A percentile compares a stretch with the other conserved stretches of the same genome.
phyloP scores from a whole-genome alignment of 495 filamentous ascomycete species.

The Cairneyella variabilis region DNA sequence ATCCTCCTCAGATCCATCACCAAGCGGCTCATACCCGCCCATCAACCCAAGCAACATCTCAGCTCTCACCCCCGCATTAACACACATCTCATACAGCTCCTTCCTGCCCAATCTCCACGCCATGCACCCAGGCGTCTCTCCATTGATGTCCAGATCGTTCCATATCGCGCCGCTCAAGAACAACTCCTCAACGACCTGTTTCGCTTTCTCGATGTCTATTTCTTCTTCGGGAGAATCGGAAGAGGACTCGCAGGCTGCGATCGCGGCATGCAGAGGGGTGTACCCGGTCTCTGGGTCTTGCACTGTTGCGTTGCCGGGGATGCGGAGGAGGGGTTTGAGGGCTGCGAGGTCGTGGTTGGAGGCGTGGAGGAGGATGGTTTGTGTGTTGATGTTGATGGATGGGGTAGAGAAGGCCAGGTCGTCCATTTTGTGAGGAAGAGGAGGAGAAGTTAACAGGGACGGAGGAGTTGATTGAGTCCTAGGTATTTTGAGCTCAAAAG shows the following conservation, averaged over 20 bases:
- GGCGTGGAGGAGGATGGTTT: slow-evolving; percentile 70
- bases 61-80: slow-evolving; percentile 87
- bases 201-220: slow-evolving; percentile 50
- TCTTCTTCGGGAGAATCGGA: slow-evolving; percentile 23
- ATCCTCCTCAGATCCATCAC: slow-evolving; percentile 58
- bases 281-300: slow-evolving; percentile 83
- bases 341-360: slow-evolving; percentile 75
- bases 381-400: slow-evolving; percentile 36
- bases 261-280: slow-evolving; percentile 85
- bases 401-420: slow-evolving; percentile 14
- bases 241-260: slow-evolving; percentile 69
- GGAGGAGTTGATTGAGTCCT: too few relatives aligned
- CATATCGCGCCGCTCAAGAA: slow-evolving; percentile 89
- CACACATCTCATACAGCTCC: slow-evolving; percentile 79
- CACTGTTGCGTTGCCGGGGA: slow-evolving; percentile 60
- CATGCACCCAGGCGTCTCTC: slow-evolving; percentile 90
- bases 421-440: too few relatives aligned
- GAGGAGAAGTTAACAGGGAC: too few relatives aligned
- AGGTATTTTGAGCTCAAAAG: too few relatives aligned
- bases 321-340: slow-evolving; percentile 70
- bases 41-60: slow-evolving; percentile 77
- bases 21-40: slow-evolving; percentile 73
- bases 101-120: slow-evolving; percentile 64
- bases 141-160: slow-evolving; percentile 84
- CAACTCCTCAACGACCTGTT: slow-evolving; percentile 67